Base-by-base conservation (phyloP, 1,139 yeast species). In the Candida gigantensis region DNA sequence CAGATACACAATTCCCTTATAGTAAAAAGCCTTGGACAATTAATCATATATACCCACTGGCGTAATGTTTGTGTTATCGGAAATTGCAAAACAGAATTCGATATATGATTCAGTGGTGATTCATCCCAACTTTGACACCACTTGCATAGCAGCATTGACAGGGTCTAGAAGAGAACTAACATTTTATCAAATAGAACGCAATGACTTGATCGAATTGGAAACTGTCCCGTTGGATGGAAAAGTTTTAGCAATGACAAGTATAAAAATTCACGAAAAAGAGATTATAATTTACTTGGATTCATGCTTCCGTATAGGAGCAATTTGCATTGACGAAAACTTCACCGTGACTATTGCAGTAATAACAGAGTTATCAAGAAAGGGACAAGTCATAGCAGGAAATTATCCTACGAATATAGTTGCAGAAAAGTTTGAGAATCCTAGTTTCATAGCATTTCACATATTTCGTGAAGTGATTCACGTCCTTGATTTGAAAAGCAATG, bases 381-480 rank as follows among this genome's bases (percentile, higher is more conserved):
- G 66, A 11, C 69, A 62, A 33, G 67, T 55, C 37, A 25, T 14
- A 10, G 35, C 39, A 14, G 14, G 24, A 3, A 30, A 64, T 38
- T 36, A 52, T 3, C 41, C 36, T n/a, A 59, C 65, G 3, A 35
- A 42, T 6, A 41, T 66, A 2, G 44, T 53, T 3, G 51, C 51
- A 1, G 57, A 52, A 21, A 39, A 43, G 2, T 26, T 35, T 11
- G 28, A 41, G 1, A 25, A 29, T 11, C 48, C 55, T 1, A 36
- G 32, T 1, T 60, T 41, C 30, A 51, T 64, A 25, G 30, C 60
- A 6, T 50, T 65, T 14, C 63, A 60, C 33, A 45, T 53, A 15
- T 65, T 62, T 34, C 62, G 60, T 44, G 65, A 65, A 4, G 50
- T 52, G 24, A 13, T 65, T 2, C 69, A 61, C 34, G 35, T 58